Base-by-base conservation (phyloP, 164 flowering plant species). In the Saururus chinensis region DNA sequence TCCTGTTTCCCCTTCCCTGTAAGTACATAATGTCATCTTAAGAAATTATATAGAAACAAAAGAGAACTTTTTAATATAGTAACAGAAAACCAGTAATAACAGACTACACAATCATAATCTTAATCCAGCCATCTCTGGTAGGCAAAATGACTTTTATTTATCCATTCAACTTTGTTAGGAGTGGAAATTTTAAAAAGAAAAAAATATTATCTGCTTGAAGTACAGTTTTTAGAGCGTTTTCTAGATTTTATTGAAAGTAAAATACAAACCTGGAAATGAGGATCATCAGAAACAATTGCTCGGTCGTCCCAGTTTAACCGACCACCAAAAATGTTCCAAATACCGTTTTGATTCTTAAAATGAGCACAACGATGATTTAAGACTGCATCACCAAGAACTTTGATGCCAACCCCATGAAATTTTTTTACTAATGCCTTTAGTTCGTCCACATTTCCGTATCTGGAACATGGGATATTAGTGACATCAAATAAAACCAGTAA, bases 281-380 rank as follows among this genome's bases (percentile, higher is more conserved):
- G 97, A 78, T 93, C 99, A 75, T 93, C 99, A 25, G 83, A 81
- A 63, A 93, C 99, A 65, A 93, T 76, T 40, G 99, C 99, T 37
- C 87, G 79, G 66, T 87, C 97, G 83, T 93, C 99, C 99, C 99
- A 93, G 70, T 85, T 88, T 54, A 90, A 63, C 61, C 80, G 83
- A 53, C 97, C 99, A 60, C 99, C 99, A 82, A 85, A 93, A 21
- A 90, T 81, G 68, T 93, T 93, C 99, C 99, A 93, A 20, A 93
- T 63, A 60, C 99, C 99, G 77, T 88, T 93, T 70, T 83, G 74
- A 73, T 90, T 93, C 73, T 84, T 60, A 67, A 62, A 77, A 16
- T 85, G 84, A 23, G 95, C 99, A 77, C 99, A 93, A 16, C 99
- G 97, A 66, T 93, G 99, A 69, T 93, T 93, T 60, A 93, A 67